These are phyloP conservation scores for Vigna reflexopilosa DNA, from an alignment of 306 rosid species.

Conservation along the genomic window DNA sequence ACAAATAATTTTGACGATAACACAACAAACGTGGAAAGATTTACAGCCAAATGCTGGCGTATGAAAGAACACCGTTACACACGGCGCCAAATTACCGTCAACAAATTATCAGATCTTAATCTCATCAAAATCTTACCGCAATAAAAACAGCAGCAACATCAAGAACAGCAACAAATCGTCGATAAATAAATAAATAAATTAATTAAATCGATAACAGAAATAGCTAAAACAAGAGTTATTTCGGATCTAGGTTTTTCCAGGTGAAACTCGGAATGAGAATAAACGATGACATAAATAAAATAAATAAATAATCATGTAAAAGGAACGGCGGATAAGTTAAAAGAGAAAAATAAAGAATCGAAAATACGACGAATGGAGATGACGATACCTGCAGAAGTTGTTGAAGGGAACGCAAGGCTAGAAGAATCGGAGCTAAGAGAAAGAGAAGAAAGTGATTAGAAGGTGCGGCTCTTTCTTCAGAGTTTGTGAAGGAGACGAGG, in stretches of 20 bases:
- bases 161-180: neutral
- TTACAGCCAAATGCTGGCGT: neutral
- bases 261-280: neutral
- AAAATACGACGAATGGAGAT: neutral
- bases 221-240: neutral
- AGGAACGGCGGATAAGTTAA: neutral
- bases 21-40: neutral
- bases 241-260: constrained; percentile 21
- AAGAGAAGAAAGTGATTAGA: constrained; percentile 5
- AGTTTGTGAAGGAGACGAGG: neutral
- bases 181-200: constrained; percentile 10
- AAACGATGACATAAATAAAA: neutral
- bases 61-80: neutral
- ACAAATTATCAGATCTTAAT: constrained; percentile 36
- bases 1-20: neutral
- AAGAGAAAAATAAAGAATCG: neutral
- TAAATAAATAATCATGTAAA: neutral
- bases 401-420: neutral
- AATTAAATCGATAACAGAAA: constrained; percentile 29
- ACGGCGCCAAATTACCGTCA: neutral
- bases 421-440: neutral
- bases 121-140: neutral
- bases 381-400: constrained; percentile 30
- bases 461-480: constrained; percentile 19
- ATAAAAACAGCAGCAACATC: neutral